Evolutionary conservation across 345 rosid species (phyloP), one percentile per base, ranked within the genome.

Genomic region (Populus deltoides): DNA sequence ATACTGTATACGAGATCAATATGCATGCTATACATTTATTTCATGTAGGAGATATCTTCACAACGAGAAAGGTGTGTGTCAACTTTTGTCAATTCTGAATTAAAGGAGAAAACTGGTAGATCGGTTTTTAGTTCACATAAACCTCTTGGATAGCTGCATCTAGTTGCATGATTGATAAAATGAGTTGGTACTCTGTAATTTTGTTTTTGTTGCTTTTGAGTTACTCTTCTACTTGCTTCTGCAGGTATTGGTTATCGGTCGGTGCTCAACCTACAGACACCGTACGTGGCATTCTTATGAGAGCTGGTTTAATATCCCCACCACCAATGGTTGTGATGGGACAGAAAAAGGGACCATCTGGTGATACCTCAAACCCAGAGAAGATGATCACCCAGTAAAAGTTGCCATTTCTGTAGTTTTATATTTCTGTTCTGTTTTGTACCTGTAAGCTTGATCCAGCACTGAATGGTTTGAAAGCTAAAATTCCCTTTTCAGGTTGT

Each of bases 261-360:
- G 81, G 77, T 31, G 73, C 81, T 20, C 81, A 73, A 55, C 81
- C 81, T 51, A 31, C 77, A 38, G 81, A 72, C 16, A 35, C 77
- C 0, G 77, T 73, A 35, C 63, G 73, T 17, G 57, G 76, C 16
- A 72, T 79, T 67, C 81, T 79, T 13, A 16, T 79, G 53, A 66
- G 59, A 24, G 77, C 77, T 13, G 73, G 81, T 38, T 51, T 79
- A 43, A 10, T 73, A 57, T 18, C 29, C 25, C 77, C 77, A 53
- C 77, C 77, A 10, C 43, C 77, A 15, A 79, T 67, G 77, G 73
- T 39, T 20, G 68, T 73, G 16, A 38, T 65, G 55, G 73, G 53
- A 51, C 33, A 20, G n/a, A 79, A 72, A 39, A 57, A 47, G 17
- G 81, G 72, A 35, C 67, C 79, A 43, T 15, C 16, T 68, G 17